Conservation (phyloP, 345 rosid species). For the Zanthoxylum bungeanum region DNA sequence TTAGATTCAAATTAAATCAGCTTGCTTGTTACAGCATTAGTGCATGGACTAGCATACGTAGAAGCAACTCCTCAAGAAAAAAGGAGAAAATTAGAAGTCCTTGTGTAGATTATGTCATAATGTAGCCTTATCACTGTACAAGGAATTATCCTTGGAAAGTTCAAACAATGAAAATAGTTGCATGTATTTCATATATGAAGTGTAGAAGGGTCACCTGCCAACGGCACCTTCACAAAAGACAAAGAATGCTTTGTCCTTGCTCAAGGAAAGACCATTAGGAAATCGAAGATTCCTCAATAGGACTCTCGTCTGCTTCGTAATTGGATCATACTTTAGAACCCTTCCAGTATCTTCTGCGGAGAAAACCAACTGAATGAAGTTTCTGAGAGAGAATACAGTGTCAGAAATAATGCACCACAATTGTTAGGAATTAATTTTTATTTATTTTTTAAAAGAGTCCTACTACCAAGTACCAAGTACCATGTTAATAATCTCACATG, state of each 20-base stretch:
- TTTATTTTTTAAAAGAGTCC: too few relatives aligned
- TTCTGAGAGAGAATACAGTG: slow-evolving; percentile 41
- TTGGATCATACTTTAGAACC: slow-evolving; percentile 68
- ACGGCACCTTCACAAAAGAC: slow-evolving; percentile 60
- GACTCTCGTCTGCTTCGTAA: slow-evolving; percentile 64
- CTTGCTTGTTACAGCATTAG: neutral
- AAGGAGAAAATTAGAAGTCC: neutral
- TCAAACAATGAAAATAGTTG: neutral
- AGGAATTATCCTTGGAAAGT: neutral
- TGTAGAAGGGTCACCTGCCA: slow-evolving; percentile 53
- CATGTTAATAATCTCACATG: neutral
- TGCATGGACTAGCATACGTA: neutral
- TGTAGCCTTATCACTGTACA: neutral
- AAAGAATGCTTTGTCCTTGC: slow-evolving; percentile 85
- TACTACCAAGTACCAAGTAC: neutral
- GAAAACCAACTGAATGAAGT: slow-evolving; percentile 80
- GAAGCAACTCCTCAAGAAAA: neutral
- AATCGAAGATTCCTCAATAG: slow-evolving; percentile 64
- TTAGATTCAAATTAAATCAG: neutral
- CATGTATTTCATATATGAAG: neutral
- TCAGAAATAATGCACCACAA: slow-evolving; percentile 15
- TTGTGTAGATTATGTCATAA: neutral
- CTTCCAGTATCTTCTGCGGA: slow-evolving; percentile 72
- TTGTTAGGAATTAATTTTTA: too few relatives aligned
- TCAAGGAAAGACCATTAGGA: slow-evolving; percentile 82